Percentiles rank a stretch among this genome's conserved stretches.
These are phyloP conservation scores for Debaryomyces maramus DNA, from an alignment of 805 yeast species.

Conservation along the genomic window DNA sequence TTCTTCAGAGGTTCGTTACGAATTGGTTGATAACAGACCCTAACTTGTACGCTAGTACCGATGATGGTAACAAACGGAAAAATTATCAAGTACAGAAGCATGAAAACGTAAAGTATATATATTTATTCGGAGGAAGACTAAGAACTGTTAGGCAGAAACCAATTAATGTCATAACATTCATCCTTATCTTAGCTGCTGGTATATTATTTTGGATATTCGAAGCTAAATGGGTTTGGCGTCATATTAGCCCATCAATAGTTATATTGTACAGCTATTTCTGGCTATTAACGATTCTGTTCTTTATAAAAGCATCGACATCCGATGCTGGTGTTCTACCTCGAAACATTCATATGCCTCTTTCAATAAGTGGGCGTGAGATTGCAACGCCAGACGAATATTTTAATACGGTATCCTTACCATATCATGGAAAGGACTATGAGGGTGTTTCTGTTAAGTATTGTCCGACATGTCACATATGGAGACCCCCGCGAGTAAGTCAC, in stretches of 20 bases:
- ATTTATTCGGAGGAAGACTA: slow-evolving; percentile 66
- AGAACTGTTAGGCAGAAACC: slow-evolving; percentile 45
- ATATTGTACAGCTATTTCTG: slow-evolving; percentile 60
- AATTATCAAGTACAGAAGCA: slow-evolving; percentile 48
- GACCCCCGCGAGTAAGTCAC: slow-evolving; percentile 69
- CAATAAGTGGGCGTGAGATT: not conserved
- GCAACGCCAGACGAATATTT: slow-evolving; percentile 59
- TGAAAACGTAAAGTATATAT: slow-evolving; percentile 39
- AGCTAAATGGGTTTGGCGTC: slow-evolving; percentile 56
- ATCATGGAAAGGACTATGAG: slow-evolving; percentile 20
- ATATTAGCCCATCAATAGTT: slow-evolving; percentile 55
- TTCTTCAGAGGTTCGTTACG: slow-evolving; percentile 17
- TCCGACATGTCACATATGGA: slow-evolving; percentile 55
- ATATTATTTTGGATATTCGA: slow-evolving; percentile 51
- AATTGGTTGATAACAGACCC: slow-evolving; percentile 34
- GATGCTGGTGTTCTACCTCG: slow-evolving; percentile 76
- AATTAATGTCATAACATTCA: slow-evolving; percentile 35
- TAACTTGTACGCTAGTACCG: slow-evolving; percentile 5
- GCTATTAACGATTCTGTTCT: slow-evolving; percentile 48
- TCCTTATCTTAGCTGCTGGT: slow-evolving; percentile 42
- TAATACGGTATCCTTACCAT: slow-evolving; percentile 51
- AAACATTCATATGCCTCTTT: slow-evolving; percentile 55
- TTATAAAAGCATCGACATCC: slow-evolving; percentile 52
- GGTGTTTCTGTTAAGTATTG: slow-evolving; percentile 58
- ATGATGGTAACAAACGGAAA: slow-evolving; percentile 10